Evolutionary conservation across 768 basidiomycete species (phyloP), one percentile per base, ranked within the genome.

Genomic region (Panaeolus cyanescens): DNA sequence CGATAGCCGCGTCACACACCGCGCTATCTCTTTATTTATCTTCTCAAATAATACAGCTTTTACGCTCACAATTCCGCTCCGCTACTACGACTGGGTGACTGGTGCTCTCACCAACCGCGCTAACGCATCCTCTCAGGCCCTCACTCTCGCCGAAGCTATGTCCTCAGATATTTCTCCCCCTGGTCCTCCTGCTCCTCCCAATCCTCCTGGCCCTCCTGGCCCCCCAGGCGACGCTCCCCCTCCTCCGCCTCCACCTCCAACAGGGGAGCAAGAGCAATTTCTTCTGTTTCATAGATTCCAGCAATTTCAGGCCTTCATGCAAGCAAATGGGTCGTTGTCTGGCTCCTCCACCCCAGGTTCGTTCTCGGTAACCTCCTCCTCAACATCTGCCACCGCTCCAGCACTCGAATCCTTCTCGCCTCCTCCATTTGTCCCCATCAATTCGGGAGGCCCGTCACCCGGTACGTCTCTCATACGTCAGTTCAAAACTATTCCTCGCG

Each of bases 401-500:
- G 10, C 37, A 39, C 37, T 4, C 37, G 37, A 39, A 39, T 8
- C 37, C 15, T 39, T 39, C 15, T 13, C 10, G 5, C 37, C 37
- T 17, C 37, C 37, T 8, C 37, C 37, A 6, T 39, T 39, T 17
- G 17, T 17, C 8, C 37, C 37, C 6, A 17, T 39, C 4, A 39
- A 4, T 17, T 5, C 37, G 6, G 37, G 37, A 4, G n/a, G 17
- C 17, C 4, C 8, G 12, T 4, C 37, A 8, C 10, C 37, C 15
- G 17, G 37, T 39, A 39, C 37, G 37, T 61, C 36, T n/a, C 32
- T 58, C 5, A 25, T 25, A 8, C 9, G 59, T 25, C 54, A 10
- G 15, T 64, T 60, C 42, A 59, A 59, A 9, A 19, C 19, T 12
- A 22, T 64, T 28, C 30, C 32, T n/a, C 22, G 25, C 22, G 36